Conservation (phyloP, 2,329 filamentous ascomycete species). For the Chaetoscypha palmicola region DNA sequence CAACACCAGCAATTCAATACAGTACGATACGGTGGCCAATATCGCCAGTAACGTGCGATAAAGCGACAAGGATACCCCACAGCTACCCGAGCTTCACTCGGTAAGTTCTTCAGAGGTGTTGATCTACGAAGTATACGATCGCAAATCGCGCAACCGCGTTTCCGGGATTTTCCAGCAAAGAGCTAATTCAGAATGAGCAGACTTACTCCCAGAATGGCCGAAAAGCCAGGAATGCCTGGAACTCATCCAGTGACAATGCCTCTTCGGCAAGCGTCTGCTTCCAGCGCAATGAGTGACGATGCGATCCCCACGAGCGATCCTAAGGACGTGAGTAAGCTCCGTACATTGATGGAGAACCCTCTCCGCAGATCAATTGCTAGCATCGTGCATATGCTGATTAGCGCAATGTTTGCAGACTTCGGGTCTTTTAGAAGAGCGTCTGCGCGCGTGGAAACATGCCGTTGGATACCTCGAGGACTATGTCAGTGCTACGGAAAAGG, state of each 20-base stretch:
- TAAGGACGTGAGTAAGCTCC: constrained; percentile 24
- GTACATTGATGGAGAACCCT: too few relatives aligned
- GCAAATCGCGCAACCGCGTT: background rate
- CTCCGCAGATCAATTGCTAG: constrained; percentile 9
- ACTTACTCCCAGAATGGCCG: constrained; percentile 21
- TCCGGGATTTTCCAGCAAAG: background rate
- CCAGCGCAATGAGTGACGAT: constrained; percentile 25
- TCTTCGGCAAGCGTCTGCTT: constrained; percentile 21
- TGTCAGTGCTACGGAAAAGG: constrained; percentile 75
- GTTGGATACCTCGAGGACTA: constrained; percentile 90
- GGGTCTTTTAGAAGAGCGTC: constrained; percentile 75
- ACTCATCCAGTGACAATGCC: constrained; percentile 25
- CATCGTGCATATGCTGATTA: too few relatives aligned
- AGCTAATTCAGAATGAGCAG: constrained; percentile 14
- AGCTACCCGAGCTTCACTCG: background rate
- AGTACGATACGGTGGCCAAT: background rate
- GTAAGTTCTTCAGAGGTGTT: background rate
- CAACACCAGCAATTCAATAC: too few relatives aligned
- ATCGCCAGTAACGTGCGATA: background rate
- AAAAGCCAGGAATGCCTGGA: constrained; percentile 21
- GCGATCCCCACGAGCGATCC: constrained; percentile 27
- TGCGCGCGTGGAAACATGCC: constrained; percentile 94
- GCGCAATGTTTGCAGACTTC: constrained; percentile 54
- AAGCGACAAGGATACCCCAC: constrained; percentile 1
- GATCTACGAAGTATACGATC: background rate